Evolutionary conservation across 2,329 filamentous ascomycete species (phyloP).

Genomic region (Colletotrichum noveboracense): DNA sequence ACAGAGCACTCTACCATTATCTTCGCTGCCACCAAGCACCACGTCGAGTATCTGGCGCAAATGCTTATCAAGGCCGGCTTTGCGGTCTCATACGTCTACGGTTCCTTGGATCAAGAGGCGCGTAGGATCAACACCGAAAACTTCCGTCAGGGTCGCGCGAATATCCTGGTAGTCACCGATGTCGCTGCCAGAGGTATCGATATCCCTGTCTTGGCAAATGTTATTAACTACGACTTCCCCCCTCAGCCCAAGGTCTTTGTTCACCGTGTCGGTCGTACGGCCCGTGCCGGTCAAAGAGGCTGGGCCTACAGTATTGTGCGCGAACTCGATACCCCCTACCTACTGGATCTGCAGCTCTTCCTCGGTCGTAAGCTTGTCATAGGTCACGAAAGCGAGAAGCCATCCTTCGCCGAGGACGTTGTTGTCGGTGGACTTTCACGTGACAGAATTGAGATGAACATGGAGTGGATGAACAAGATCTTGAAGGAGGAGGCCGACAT

Average conservation of each 20-base stretch:
- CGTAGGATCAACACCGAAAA: constrained; percentile 91
- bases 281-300: constrained; percentile 87
- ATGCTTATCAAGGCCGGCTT: constrained; percentile 85
- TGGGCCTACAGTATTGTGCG: constrained; percentile 95
- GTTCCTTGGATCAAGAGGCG: constrained; percentile 91
- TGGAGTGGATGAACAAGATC: constrained; percentile 84
- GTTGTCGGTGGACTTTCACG: constrained; percentile 79
- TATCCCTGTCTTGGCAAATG: constrained; percentile 93
- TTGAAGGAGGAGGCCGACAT: constrained; percentile 80
- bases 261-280: constrained; percentile 94
- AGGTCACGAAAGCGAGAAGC: constrained; percentile 66
- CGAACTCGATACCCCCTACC: constrained; percentile 87
- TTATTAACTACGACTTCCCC: constrained; percentile 98
- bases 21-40: constrained; percentile 94
- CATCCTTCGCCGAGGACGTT: constrained; percentile 82
- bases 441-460: constrained; percentile 74
- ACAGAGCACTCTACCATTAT: constrained; percentile 93
- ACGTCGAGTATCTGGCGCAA: constrained; percentile 89
- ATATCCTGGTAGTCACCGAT: constrained; percentile 94
- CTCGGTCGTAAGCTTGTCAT: constrained; percentile 83
- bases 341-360: constrained; percentile 94
- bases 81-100: constrained; percentile 92
- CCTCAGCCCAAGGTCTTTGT: constrained; percentile 97
- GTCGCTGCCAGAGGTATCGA: constrained; percentile 97
- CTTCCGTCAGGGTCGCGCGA: constrained; percentile 83